A percentile compares a stretch with the other conserved stretches of the same genome.
These are phyloP conservation scores for Diaporthe longicolla DNA, from an alignment of 2,329 filamentous ascomycete species.

Conservation along the genomic window DNA sequence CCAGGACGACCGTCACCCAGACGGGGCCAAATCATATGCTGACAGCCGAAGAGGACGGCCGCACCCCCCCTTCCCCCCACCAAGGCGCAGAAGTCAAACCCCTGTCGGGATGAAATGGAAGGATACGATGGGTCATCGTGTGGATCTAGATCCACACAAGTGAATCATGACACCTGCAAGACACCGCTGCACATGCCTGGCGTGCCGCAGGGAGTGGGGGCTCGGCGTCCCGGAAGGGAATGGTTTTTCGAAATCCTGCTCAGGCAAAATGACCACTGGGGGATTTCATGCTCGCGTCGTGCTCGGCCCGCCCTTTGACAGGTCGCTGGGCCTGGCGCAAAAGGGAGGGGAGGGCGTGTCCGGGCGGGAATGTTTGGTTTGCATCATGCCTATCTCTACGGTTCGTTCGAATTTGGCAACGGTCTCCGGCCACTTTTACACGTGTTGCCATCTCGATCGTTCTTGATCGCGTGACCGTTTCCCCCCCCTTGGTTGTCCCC, in stretches of 20 bases:
- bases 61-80: background rate
- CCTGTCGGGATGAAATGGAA: conserved; percentile 29
- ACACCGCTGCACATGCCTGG: conserved; percentile 25
- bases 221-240: conserved; percentile 10
- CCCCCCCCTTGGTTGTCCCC: background rate
- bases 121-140: conserved; percentile 14
- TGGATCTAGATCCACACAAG: conserved; percentile 33
- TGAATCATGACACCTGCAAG: conserved; percentile 39
- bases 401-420: conserved; percentile 18
- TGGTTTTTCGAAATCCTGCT: conserved; percentile 4
- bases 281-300: conserved; percentile 11
- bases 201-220: conserved; percentile 1
- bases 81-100: conserved; percentile 9
- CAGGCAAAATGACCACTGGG: conserved; percentile 12
- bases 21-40: conserved; percentile 11
- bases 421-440: background rate
- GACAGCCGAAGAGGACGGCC: background rate
- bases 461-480: background rate
- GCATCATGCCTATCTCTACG: conserved; percentile 15
- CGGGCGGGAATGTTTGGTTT: conserved; percentile 2
- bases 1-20: background rate
- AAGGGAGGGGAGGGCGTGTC: conserved; percentile 7
- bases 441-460: conserved; percentile 6
- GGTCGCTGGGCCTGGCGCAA: background rate
- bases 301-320: conserved; percentile 29